A percentile compares a stretch with the other conserved stretches of the same genome.
Conservation (phyloP, 1,139 yeast species). For the Blastobotrys raffinosifermentans region DNA sequence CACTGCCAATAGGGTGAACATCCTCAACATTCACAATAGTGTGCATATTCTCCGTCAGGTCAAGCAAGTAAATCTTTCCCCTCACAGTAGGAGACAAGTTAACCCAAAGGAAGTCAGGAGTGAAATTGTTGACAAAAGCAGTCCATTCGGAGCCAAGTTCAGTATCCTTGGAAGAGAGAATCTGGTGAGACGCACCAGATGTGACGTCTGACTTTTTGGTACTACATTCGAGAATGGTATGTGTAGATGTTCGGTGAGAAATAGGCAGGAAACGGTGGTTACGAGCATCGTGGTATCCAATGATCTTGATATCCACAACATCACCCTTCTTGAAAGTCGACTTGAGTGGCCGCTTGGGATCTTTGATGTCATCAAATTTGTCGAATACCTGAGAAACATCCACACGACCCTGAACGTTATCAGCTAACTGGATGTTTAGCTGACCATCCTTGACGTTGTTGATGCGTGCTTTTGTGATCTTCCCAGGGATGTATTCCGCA, state of each 20-base stretch:
- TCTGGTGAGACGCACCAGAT: constrained; percentile 21
- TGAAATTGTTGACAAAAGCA: constrained; percentile 50
- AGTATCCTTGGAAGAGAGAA: constrained; percentile 38
- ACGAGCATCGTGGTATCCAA: constrained; percentile 74
- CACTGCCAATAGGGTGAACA: constrained; percentile 64
- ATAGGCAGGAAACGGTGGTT: constrained; percentile 66
- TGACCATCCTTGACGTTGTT: constrained; percentile 67
- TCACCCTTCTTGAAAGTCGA: constrained; percentile 52
- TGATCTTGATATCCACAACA: constrained; percentile 54
- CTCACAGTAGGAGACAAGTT: constrained; percentile 61
- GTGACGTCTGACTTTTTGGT: constrained; percentile 42
- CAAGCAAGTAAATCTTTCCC: constrained; percentile 64
- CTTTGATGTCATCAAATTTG: constrained; percentile 47
- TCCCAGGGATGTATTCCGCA: constrained; percentile 56
- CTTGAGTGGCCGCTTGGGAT: constrained; percentile 54
- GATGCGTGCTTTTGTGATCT: constrained; percentile 52
- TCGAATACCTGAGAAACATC: constrained; percentile 71
- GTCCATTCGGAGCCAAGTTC: constrained; percentile 41
- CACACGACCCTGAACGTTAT: constrained; percentile 72
- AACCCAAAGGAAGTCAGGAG: constrained; percentile 57
- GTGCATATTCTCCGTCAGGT: constrained; percentile 53
- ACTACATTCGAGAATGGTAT: constrained; percentile 61
- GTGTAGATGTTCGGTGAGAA: constrained; percentile 53
- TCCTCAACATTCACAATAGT: constrained; percentile 48
- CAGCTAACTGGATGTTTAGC: constrained; percentile 70